A percentile compares a stretch with the other conserved stretches of the same genome.
phyloP scores from a whole-genome alignment of 345 rosid genomes.

The Pseudoturritis turrita region DNA sequence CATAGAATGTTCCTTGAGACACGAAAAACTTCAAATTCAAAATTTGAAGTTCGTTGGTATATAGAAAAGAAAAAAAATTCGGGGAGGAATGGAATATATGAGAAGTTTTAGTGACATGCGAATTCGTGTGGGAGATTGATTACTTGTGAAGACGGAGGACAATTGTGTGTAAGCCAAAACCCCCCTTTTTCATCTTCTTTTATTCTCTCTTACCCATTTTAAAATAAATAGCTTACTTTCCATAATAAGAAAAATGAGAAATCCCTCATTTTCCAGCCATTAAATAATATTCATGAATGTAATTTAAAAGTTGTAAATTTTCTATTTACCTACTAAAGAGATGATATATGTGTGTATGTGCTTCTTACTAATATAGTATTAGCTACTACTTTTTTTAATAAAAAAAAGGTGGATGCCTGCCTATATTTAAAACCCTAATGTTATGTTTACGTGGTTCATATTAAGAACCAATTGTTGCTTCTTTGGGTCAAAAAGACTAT shows the following conservation, averaged over 20 bases:
- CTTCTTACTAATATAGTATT: neutral
- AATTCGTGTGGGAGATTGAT: slow-evolving; percentile 26
- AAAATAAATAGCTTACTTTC: neutral
- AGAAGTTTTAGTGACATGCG: slow-evolving; percentile 5
- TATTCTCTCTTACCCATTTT: slow-evolving; percentile 20
- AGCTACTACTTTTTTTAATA: neutral
- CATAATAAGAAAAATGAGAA: neutral
- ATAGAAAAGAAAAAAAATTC: neutral
- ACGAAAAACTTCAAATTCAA: neutral
- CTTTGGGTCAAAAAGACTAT: too few species aligned
- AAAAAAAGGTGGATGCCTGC: neutral
- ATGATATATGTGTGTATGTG: neutral
- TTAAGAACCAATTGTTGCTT: neutral
- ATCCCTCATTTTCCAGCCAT: neutral
- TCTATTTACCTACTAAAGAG: neutral
- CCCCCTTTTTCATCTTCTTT: slow-evolving; percentile 3
- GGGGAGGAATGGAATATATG: neutral
- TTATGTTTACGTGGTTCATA: neutral
- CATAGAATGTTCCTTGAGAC: neutral
- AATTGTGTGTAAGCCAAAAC: slow-evolving; percentile 16
- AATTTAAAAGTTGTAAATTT: neutral
- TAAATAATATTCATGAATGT: neutral
- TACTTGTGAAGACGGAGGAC: slow-evolving; percentile 14
- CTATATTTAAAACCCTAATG: neutral
- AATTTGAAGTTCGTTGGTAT: neutral